Percentiles rank a stretch among this genome's conserved stretches.
Conservation (phyloP, 768 basidiomycete genomes). For the Phaeolepiota aurea region DNA sequence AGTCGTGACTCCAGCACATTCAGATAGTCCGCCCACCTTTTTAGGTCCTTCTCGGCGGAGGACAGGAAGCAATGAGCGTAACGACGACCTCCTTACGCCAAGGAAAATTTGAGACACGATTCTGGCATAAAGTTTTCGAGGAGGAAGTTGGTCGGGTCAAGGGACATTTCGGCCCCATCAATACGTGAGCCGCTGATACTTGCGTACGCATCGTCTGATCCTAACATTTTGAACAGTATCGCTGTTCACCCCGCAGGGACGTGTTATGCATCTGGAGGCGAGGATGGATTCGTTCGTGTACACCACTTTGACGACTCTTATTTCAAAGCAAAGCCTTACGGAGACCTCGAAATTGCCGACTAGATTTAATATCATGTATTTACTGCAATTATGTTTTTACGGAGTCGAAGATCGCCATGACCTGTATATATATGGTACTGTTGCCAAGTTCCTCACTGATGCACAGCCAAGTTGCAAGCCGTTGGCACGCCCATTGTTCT, state of each 20-base stretch:
- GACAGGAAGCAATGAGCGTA: conserved; percentile 96
- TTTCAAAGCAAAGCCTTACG: conserved; percentile 87
- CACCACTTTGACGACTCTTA: conserved; percentile 95
- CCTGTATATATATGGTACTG: too few relatives aligned
- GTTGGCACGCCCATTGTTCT: too few relatives aligned
- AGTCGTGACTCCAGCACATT: conserved; percentile 11
- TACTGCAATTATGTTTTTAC: too few relatives aligned
- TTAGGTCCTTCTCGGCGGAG: conserved; percentile 87
- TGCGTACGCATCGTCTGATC: neutral
- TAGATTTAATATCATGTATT: too few relatives aligned
- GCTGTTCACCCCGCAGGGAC: conserved; percentile 88
- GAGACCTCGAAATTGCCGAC: conserved; percentile 66
- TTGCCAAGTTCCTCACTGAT: too few relatives aligned
- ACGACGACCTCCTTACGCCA: conserved; percentile 91
- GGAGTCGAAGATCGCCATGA: too few relatives aligned
- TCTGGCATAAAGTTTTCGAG: conserved; percentile 97
- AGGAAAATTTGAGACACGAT: conserved; percentile 96
- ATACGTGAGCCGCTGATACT: conserved; percentile 59
- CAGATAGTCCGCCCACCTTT: neutral
- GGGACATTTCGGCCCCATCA: conserved; percentile 95
- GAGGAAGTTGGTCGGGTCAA: conserved; percentile 97
- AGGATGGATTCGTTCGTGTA: conserved; percentile 90
- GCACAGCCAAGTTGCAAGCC: too few relatives aligned
- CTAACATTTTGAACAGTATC: conserved; percentile 44
- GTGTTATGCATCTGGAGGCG: conserved; percentile 88